Evolutionary conservation across 2,329 filamentous ascomycete species (phyloP).

Genomic region (Ophioceras dolichostomum): DNA sequence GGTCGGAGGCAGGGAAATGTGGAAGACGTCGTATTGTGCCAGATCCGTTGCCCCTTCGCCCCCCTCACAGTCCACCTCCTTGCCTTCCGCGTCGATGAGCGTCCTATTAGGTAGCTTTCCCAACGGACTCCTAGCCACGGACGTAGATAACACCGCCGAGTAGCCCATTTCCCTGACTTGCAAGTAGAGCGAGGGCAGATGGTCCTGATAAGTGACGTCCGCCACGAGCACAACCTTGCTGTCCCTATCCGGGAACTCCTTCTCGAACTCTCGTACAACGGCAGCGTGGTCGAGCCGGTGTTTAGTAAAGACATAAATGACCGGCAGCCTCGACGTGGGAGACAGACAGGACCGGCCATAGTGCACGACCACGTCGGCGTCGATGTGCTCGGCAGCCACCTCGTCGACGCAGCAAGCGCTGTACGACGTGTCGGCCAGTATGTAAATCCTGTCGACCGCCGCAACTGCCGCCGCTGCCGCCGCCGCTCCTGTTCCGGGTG

Average conservation of each 20-base stretch:
- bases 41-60: constrained; percentile 32
- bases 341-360: constrained; percentile 90
- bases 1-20: constrained; percentile 69
- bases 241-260: constrained; percentile 53
- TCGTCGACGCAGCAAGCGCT: constrained; percentile 96
- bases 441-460: constrained; percentile 45
- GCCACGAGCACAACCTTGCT: constrained; percentile 73
- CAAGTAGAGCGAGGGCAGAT: constrained; percentile 48
- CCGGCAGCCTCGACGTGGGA: constrained; percentile 74
- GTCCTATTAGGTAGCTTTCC: constrained; percentile 77
- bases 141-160: constrained; percentile 52
- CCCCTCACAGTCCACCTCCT: constrained; percentile 20
- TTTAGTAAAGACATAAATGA: constrained; percentile 81
- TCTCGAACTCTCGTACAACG: constrained; percentile 47
- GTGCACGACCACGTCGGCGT: constrained; percentile 85
- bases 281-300: constrained; percentile 52
- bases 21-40: constrained; percentile 60
- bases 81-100: constrained; percentile 22
- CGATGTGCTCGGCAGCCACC: constrained; percentile 85
- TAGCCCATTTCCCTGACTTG: constrained; percentile 55
- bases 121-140: constrained; percentile 64
- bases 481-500: not conserved
- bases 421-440: constrained; percentile 92
- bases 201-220: constrained; percentile 74
- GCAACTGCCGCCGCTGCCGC: constrained; percentile 3